phyloP scores from a whole-genome alignment of 1,284 basidiomycete species.

The Sporisorium graminicola region DNA sequence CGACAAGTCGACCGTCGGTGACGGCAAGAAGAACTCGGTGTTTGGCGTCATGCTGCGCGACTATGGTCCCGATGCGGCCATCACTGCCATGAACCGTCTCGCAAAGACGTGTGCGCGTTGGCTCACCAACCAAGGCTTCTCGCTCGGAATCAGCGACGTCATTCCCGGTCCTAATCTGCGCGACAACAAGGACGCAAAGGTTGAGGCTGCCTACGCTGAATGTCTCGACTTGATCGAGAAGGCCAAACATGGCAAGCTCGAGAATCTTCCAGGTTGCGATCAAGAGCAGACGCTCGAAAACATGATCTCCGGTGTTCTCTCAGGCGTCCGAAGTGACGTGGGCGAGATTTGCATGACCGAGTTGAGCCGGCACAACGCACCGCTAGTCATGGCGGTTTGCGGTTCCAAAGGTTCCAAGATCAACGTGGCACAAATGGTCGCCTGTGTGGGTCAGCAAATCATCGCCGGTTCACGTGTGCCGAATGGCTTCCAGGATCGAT shows the following conservation, averaged over 20 bases:
- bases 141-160: conserved; percentile 97
- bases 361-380: conserved; percentile 93
- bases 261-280: conserved; percentile 95
- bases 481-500: conserved; percentile 98
- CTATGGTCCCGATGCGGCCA: conserved; percentile 94
- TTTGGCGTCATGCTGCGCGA: conserved; percentile 98
- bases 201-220: conserved; percentile 88
- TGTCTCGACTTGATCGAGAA: conserved; percentile 88
- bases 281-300: conserved; percentile 97
- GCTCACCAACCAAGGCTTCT: conserved; percentile 97
- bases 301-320: conserved; percentile 91
- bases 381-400: conserved; percentile 98
- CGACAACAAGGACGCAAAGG: conserved; percentile 84
- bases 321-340: conserved; percentile 93
- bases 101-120: conserved; percentile 96
- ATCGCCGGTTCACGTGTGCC: conserved; percentile 98
- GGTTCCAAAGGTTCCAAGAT: conserved; percentile 98
- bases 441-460: conserved; percentile 99
- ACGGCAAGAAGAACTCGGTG: conserved; percentile 99
- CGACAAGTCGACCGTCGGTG: conserved; percentile 98
- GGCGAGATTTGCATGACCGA: conserved; percentile 99
- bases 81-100: conserved; percentile 93
- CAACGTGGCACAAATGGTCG: conserved; percentile 99
- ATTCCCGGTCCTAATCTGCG: conserved; percentile 90
- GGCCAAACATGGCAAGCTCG: conserved; percentile 91